A percentile compares a stretch with the other conserved stretches of the same genome.
These are phyloP conservation scores for Yamadazyma paraphyllophila DNA, from an alignment of 805 yeast genomes.

Conservation along the genomic window DNA sequence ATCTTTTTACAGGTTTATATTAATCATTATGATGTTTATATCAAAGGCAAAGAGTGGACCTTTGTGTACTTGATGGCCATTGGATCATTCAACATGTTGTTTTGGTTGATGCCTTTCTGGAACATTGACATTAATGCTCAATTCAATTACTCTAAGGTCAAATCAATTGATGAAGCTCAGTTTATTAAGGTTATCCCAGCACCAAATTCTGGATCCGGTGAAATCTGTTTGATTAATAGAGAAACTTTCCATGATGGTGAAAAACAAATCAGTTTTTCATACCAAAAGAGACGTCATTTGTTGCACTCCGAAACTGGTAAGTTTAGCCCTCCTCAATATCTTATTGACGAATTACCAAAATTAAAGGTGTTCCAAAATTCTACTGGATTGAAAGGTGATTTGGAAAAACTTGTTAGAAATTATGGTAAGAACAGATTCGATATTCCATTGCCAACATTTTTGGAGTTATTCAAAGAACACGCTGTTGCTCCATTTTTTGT, in stretches of 20 bases:
- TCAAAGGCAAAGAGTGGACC: conserved; percentile 94
- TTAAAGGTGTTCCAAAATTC: conserved; percentile 55
- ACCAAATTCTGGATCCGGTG: conserved; percentile 83
- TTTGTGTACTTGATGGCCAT: conserved; percentile 79
- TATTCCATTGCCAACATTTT: conserved; percentile 90
- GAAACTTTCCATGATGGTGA: conserved; percentile 55
- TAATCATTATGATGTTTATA: conserved; percentile 72
- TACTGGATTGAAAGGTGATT: conserved; percentile 56
- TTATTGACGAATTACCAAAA: conserved; percentile 58
- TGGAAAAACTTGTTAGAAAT: conserved; percentile 47
- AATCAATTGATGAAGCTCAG: conserved; percentile 58
- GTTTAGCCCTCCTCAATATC: conserved; percentile 82
- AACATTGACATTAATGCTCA: conserved; percentile 64
- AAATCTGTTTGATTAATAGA: conserved; percentile 63
- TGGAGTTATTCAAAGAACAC: conserved; percentile 91
- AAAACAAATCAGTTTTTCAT: conserved; percentile 67
- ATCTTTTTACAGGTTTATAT: conserved; percentile 62
- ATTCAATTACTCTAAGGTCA: conserved; percentile 64
- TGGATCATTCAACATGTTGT: conserved; percentile 66
- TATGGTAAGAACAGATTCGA: conserved; percentile 90
- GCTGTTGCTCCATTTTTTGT: conserved; percentile 98
- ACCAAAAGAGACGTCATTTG: conserved; percentile 90
- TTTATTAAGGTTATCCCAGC: conserved; percentile 77
- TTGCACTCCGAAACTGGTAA: conserved; percentile 50
- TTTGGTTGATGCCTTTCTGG: conserved; percentile 95